These are phyloP conservation scores for Aphanomyces invadans DNA, from an alignment of 352 stramenopile genomes.

Conservation along the genomic window DNA sequence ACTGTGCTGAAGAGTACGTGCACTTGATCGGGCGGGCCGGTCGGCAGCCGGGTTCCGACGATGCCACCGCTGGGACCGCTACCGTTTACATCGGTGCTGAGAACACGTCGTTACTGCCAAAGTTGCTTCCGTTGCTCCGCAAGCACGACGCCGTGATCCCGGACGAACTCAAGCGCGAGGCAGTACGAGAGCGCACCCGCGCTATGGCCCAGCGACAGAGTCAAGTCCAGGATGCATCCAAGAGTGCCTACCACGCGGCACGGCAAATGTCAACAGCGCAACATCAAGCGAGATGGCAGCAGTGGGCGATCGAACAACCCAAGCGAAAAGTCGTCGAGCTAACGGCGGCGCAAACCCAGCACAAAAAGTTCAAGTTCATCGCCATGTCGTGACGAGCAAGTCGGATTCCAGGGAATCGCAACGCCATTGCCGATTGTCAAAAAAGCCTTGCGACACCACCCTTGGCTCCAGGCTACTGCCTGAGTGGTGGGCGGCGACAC, in stretches of 20 bases:
- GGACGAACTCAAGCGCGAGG: background rate
- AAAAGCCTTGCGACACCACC: no score
- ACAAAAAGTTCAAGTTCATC: constrained; percentile 18
- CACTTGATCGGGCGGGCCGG: constrained; percentile 54
- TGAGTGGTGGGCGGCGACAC: no score
- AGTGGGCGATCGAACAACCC: background rate
- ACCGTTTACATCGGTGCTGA: constrained; percentile 17
- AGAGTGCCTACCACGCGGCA: background rate
- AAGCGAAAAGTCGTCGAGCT: background rate
- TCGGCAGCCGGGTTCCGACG: constrained; percentile 11
- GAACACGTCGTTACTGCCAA: background rate
- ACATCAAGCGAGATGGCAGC: background rate
- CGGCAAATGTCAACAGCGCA: background rate
- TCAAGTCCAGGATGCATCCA: background rate
- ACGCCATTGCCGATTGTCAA: no score
- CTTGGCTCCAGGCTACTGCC: no score
- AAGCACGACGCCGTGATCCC: background rate
- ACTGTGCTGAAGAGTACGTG: constrained; percentile 38
- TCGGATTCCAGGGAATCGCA: no score
- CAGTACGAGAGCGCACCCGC: background rate
- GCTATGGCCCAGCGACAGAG: background rate
- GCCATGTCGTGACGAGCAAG: background rate
- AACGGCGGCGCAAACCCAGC: background rate
- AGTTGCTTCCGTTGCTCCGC: background rate
- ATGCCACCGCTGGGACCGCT: background rate